Percentiles rank a stretch among this genome's conserved stretches.
Evolutionary conservation across 805 yeast species (phyloP).

Genomic region (Saccharomyces mikatae): DNA sequence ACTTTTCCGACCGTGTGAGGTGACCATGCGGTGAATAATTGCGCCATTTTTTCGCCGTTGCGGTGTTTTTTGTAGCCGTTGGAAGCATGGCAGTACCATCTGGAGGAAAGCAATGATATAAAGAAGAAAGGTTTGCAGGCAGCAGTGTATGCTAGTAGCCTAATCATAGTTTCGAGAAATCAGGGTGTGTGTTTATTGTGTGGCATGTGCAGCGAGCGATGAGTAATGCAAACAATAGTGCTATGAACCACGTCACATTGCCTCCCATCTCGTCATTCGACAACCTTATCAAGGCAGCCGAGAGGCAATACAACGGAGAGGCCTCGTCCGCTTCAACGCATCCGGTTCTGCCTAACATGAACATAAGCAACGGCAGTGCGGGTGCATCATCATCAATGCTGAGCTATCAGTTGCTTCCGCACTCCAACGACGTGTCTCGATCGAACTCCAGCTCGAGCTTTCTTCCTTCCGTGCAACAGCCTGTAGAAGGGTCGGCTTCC

Average conservation of each 20-base stretch:
- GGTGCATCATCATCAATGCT: slow-evolving; percentile 6
- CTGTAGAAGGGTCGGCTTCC: slow-evolving; percentile 8
- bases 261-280: slow-evolving; percentile 30
- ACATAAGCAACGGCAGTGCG: slow-evolving; percentile 1
- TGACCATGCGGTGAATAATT: background rate
- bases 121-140: background rate
- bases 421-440: slow-evolving; percentile 1
- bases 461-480: slow-evolving; percentile 19
- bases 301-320: slow-evolving; percentile 12
- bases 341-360: slow-evolving; percentile 1
- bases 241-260: slow-evolving; percentile 8
- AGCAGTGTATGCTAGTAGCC: background rate
- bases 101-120: background rate
- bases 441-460: slow-evolving; percentile 14
- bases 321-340: background rate
- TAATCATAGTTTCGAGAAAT: background rate
- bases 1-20: background rate
- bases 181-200: background rate
- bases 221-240: background rate
- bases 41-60: background rate
- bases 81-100: background rate
- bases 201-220: background rate
- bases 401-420: slow-evolving; percentile 8
- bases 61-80: background rate
- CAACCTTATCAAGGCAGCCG: slow-evolving; percentile 23